phyloP scores from a whole-genome alignment of 148 eudicot species.

The Silene latifolia region DNA sequence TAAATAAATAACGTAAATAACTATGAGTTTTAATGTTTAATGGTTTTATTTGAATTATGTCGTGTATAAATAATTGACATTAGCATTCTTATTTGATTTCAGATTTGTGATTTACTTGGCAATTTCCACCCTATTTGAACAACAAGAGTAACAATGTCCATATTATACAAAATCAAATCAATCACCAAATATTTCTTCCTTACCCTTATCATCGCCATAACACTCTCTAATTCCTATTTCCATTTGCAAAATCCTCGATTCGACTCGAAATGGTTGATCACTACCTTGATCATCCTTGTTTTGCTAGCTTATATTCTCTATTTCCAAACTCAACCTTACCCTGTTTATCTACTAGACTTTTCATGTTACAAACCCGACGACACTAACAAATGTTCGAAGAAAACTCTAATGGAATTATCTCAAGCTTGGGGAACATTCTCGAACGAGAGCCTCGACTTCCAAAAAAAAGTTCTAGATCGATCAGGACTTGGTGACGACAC shows the following conservation, averaged over 20 bases:
- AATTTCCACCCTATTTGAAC: too few species aligned
- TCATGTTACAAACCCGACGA: not conserved
- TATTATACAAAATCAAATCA: too few species aligned
- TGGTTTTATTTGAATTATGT: too few species aligned
- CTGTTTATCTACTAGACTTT: not conserved
- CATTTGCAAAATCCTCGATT: not conserved
- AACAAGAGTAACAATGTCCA: too few species aligned
- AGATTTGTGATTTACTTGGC: too few species aligned
- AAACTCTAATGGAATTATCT: not conserved
- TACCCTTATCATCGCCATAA: too few species aligned
- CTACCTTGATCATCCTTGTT: not conserved
- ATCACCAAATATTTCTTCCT: too few species aligned
- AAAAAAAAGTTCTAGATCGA: conserved; percentile 1
- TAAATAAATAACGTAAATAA: too few species aligned
- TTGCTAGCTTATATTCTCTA: not conserved
- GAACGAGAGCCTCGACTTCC: conserved; percentile 6
- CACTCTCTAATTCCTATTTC: not conserved
- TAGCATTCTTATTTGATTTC: too few species aligned
- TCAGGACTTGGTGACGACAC: conserved; percentile 18
- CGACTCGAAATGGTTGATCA: not conserved
- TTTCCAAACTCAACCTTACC: not conserved
- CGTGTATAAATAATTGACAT: too few species aligned
- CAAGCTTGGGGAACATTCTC: not conserved
- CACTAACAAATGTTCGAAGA: not conserved
- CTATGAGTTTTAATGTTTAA: too few species aligned